A percentile compares a stretch with the other conserved stretches of the same genome.
Evolutionary conservation across 129 eudicot species (phyloP).

Genomic region (Chrysanthemum seticuspe): DNA sequence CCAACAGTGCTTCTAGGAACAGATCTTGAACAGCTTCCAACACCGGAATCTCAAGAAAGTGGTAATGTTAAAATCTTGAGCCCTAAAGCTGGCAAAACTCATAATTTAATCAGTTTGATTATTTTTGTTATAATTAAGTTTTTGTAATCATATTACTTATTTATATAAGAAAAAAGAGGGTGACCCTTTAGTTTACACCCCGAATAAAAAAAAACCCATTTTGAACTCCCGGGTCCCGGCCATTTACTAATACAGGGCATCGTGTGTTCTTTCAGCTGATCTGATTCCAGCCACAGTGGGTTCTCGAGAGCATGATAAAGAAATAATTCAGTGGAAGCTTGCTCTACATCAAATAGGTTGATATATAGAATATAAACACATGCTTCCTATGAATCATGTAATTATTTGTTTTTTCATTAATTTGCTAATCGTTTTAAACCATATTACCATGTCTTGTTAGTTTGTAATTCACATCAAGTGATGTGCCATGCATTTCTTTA

Average conservation of each 20-base stretch:
- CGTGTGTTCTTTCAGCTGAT: conserved; percentile 37
- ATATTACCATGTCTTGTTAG: neutral
- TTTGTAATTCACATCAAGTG: conserved; percentile 14
- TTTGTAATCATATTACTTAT: too few relatives aligned
- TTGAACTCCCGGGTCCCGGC: neutral
- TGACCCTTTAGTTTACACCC: too few relatives aligned
- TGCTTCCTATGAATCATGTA: conserved; percentile 31
- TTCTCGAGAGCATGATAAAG: conserved; percentile 51
- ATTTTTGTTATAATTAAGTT: too few relatives aligned
- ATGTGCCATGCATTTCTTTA: neutral
- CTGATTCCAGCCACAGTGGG: conserved; percentile 24
- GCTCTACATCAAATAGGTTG: conserved; percentile 96
- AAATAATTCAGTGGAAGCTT: conserved; percentile 90
- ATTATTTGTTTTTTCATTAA: conserved; percentile 20
- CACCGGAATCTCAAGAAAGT: conserved; percentile 27
- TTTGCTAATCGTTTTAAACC: conserved; percentile 4
- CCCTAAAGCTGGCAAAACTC: conserved; percentile 7
- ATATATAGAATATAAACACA: conserved; percentile 28
- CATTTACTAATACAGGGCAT: conserved; percentile 19
- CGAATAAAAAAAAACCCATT: neutral
- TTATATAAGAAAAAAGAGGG: too few relatives aligned
- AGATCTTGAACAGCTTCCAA: conserved; percentile 27
- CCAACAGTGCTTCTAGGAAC: conserved; percentile 61
- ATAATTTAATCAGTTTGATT: neutral
- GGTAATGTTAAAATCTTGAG: conserved; percentile 35